Base-by-base conservation (phyloP, 2,329 filamentous ascomycete genomes). In the Aureobasidium lini region DNA sequence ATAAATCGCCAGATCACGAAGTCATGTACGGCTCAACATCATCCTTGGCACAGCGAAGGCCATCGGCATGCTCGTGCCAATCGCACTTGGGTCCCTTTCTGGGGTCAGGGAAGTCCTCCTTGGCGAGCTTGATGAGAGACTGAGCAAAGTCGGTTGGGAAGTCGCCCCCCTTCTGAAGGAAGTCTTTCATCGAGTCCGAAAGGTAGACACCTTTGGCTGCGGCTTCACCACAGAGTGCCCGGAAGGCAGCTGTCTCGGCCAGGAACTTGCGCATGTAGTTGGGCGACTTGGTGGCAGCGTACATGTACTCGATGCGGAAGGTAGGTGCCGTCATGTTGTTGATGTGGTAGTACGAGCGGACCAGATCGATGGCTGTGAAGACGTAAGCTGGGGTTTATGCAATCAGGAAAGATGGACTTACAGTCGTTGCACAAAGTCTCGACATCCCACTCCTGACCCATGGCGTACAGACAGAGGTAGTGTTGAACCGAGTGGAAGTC, bases 251-350 rank as follows among this genome's bases (percentile, higher is more conserved):
- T 3, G 69, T 71, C 23, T 60, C 49, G 29, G 68, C 57, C 36
- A 72, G 66, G 64, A 72, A 73, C 43, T 59, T 62, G 40, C 69
- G 67, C 70, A 73, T 68, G 15, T 44, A 59, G 57, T 68, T 68
- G 8, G 67, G 62, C 13, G 39, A 56, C 11, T 52, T 31, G 4
- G 68, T 70, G 62, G 62, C 65, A 18, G 64, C 62, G 66, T 71
- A 72, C 48, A 72, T 66, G 65, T 72, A 73, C 60, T 72, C 70
- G 37, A 72, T 64, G 32, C 71, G 67, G 62, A 69, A 72, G 15
- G 71, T 63, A 2, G 71, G 66, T 15, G 71, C 70, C 13, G 71
- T 72, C 68, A 72, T 67, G 59, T 66, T 64, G 44, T 65, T 58
- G 29, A 37, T 40, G 32, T 61, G 62, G 65, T 72, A 72, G 65